Base-by-base conservation (phyloP, 2,329 filamentous ascomycete species). In the Alternaria brassicae region DNA sequence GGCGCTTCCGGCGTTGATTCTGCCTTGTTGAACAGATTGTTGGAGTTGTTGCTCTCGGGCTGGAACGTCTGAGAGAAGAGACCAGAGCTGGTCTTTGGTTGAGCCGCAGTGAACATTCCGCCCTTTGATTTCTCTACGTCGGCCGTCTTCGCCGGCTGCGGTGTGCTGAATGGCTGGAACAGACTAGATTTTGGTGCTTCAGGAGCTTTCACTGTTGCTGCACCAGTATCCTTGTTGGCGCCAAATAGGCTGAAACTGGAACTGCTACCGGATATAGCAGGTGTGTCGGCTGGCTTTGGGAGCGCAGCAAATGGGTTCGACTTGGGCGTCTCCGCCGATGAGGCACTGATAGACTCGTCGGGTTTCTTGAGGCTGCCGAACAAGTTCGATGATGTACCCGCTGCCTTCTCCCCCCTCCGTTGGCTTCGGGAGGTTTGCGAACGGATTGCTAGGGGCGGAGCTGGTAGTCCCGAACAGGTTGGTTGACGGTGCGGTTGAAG, bases 131-230 rank as follows among this genome's bases (percentile, higher is more conserved):
- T 65, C 10, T 67, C 66, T 9, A 45, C 42, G n/a, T 67, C 59
- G 10, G 51, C 27, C 2, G 58, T 64, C 58, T 68, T 70, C 10
- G 62, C 56, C 4, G 67, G 65, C 48, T 71, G 69, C 37, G 69
- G 66, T 40, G 67, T 71, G 51, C 61, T 69, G 42, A 71, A 71
- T 6, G 64, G 64, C 30, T 65, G 61, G 58, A 70, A 71, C 8
- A 69, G 6, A 52, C 53, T 65, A 1, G 62, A 52, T 40, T 67
- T 68, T 12, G 60, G 52, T 17, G 62, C 63, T 7, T 63, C 64
- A 4, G 60, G 58, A 13, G 66, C 62, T 37, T 68, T 54, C 37
- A 57, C 53, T 36, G 61, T 59, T 15, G 51, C 42, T 3, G 51
- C 39, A 37, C 39, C 32, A 1, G 45, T 36, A 36, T 44, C 47